phyloP scores from a whole-genome alignment of 23 red algal genomes.

The Chondrus crispus region DNA sequence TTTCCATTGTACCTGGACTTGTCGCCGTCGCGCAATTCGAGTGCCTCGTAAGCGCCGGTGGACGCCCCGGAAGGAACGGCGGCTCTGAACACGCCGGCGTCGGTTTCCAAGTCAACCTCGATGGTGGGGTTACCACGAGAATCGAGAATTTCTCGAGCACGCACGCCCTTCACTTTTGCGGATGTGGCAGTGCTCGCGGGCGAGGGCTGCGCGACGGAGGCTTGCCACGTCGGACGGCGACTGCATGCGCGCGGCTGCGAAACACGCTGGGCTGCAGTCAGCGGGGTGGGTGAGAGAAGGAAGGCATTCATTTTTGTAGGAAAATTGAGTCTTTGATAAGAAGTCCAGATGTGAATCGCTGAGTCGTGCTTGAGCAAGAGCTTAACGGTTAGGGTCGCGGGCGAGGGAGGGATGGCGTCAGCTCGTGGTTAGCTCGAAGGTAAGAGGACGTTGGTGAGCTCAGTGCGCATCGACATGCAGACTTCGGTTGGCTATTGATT shows the following conservation, averaged over 20 bases:
- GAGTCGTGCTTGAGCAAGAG: too few species aligned
- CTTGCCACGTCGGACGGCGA: not conserved
- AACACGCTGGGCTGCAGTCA: not conserved
- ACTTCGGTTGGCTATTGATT: too few species aligned
- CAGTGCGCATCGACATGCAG: too few species aligned
- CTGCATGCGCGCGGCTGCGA: not conserved
- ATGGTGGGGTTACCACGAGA: slow-evolving; percentile 91
- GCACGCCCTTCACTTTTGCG: slow-evolving; percentile 19
- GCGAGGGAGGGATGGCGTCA: too few species aligned
- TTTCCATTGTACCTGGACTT: slow-evolving; percentile 73
- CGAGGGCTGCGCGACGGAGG: not conserved
- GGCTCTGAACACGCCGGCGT: slow-evolving; percentile 71
- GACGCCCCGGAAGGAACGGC: slow-evolving; percentile 97
- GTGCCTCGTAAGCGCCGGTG: slow-evolving; percentile 92
- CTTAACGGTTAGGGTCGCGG: too few species aligned
- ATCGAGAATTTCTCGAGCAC: slow-evolving; percentile 79
- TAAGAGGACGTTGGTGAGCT: too few species aligned
- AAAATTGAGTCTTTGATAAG: too few species aligned
- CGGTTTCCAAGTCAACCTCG: slow-evolving; percentile 79
- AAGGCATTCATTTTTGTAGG: not conserved
- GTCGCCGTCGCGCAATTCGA: slow-evolving; percentile 95
- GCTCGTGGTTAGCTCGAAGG: too few species aligned
- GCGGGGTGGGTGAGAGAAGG: not conserved
- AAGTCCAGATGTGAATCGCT: too few species aligned
- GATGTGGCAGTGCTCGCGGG: not conserved